Evolutionary conservation across 768 basidiomycete genomes (phyloP), one percentile per base, ranked within the genome.

Genomic region (Termitomyces sp.): DNA sequence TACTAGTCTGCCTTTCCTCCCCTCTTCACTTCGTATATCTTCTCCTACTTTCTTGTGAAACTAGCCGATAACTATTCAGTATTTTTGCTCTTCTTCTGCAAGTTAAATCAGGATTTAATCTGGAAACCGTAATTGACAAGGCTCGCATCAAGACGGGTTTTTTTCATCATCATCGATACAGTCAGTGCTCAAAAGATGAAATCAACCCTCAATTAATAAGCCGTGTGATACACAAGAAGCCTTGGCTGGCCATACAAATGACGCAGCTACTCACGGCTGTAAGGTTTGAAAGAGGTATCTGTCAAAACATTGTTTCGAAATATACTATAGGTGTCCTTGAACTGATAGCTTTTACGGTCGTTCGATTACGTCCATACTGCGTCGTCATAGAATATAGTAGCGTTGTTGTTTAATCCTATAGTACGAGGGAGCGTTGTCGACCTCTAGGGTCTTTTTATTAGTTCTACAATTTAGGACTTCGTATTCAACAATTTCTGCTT

Each of bases 41-140:
- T 30, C 33, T 53, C 6, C 30, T 51, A 6, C n/a, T 53, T 63
- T 34, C 47, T 13, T 12, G 18, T 20, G 24, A 39, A 15, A 3
- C 36, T 39, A 16, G 4, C 16, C 27, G 18, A 34, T 45, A 59
- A 18, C 41, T 16, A 34, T 13, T 24, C 12, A 81, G 79, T 56
- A 80, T 81, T 39, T 68, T 80, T 46, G 77, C 80, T 1, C 76
- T 82, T 8, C 72, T 88, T 6, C 72, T 88, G 59, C 86, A 89
- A 68, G 88, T 90, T 63, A 85, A 79, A 61, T 74, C 89, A 41
- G 87, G 89, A 31, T 88, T 85, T 0, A 87, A 86, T 62, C 73
- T 83, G 3, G 85, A 88, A 12, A 27, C 87, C 88, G 0, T 70
- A 74, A 15, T 87, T 86, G 15, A 87, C 86, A 2, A 76, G 86